Evolutionary conservation across 2,329 filamentous ascomycete genomes (phyloP).

Genomic region (Sphaceloma murrayae): DNA sequence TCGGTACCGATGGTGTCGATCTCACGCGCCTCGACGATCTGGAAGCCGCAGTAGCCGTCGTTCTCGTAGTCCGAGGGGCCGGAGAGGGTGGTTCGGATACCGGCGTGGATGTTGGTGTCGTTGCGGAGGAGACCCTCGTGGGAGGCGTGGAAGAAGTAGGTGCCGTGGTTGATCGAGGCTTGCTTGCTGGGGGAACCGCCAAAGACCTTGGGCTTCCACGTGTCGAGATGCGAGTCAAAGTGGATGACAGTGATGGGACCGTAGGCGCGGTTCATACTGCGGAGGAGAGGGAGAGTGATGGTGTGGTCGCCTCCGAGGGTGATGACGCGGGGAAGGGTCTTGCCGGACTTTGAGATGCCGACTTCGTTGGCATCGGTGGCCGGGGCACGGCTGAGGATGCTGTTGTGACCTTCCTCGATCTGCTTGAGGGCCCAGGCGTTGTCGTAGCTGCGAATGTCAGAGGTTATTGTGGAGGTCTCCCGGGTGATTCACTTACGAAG

Average conservation of each 20-base stretch:
- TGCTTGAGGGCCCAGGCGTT: slow-evolving; percentile 73
- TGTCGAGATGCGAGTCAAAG: slow-evolving; percentile 53
- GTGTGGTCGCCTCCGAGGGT: slow-evolving; percentile 59
- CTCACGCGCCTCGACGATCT: slow-evolving; percentile 67
- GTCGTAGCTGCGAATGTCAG: slow-evolving; percentile 52
- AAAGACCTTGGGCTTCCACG: slow-evolving; percentile 77
- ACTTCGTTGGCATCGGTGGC: slow-evolving; percentile 56
- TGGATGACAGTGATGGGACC: slow-evolving; percentile 56
- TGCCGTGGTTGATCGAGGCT: slow-evolving; percentile 75
- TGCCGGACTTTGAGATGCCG: slow-evolving; percentile 62
- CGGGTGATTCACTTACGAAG: slow-evolving; percentile 52
- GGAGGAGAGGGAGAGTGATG: slow-evolving; percentile 48
- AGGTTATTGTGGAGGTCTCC: background rate
- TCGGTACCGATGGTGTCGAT: slow-evolving; percentile 59
- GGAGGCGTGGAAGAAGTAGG: slow-evolving; percentile 77
- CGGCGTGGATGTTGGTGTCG: slow-evolving; percentile 78
- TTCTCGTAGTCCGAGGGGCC: slow-evolving; percentile 75
- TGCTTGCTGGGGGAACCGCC: slow-evolving; percentile 68
- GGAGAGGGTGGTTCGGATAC: slow-evolving; percentile 72
- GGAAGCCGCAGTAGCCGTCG: slow-evolving; percentile 74
- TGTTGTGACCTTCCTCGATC: slow-evolving; percentile 76
- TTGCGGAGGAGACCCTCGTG: slow-evolving; percentile 70
- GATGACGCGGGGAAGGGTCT: slow-evolving; percentile 70
- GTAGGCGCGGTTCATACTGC: slow-evolving; percentile 55
- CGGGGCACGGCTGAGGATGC: slow-evolving; percentile 60